phyloP scores from a whole-genome alignment of 1,284 basidiomycete genomes.

The Malassezia furfur region DNA sequence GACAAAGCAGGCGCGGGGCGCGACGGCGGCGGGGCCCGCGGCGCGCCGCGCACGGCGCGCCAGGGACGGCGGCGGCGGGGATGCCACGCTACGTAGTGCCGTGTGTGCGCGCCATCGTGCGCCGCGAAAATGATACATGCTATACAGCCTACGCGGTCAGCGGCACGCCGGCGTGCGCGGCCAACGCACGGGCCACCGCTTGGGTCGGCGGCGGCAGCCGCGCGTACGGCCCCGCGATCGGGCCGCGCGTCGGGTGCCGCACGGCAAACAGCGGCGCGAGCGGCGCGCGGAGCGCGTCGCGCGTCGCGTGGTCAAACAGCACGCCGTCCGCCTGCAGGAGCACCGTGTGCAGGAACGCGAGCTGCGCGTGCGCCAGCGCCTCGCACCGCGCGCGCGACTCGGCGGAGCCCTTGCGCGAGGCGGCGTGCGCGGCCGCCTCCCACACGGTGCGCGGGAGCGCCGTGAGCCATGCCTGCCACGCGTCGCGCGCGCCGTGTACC shows the following conservation, averaged over 20 bases:
- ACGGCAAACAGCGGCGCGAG: constrained; percentile 10
- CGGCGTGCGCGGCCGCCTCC: constrained; percentile 2
- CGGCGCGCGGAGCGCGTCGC: neutral
- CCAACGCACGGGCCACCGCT: constrained; percentile 5
- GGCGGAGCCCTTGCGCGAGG: neutral
- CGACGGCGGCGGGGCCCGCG: too few species aligned
- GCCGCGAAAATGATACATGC: too few species aligned
- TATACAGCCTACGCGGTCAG: too few species aligned
- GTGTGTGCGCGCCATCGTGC: too few species aligned
- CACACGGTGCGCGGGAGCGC: constrained; percentile 15
- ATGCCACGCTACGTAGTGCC: too few species aligned
- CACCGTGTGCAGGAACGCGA: constrained; percentile 5
- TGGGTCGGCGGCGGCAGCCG: neutral
- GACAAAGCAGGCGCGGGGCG: neutral
- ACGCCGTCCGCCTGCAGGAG: neutral
- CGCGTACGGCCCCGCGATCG: constrained; percentile 1
- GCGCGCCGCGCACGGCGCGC: too few species aligned
- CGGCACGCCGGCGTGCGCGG: neutral
- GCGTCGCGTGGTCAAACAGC: constrained; percentile 1
- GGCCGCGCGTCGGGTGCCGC: constrained; percentile 9
- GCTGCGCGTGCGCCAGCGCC: neutral
- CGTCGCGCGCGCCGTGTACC: neutral
- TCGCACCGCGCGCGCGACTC: neutral
- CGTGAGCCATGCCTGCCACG: constrained; percentile 10
- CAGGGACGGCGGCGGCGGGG: too few species aligned